Conservation (phyloP, 1,139 yeast genomes). For the Yamadazyma kanchanaburiensis region DNA sequence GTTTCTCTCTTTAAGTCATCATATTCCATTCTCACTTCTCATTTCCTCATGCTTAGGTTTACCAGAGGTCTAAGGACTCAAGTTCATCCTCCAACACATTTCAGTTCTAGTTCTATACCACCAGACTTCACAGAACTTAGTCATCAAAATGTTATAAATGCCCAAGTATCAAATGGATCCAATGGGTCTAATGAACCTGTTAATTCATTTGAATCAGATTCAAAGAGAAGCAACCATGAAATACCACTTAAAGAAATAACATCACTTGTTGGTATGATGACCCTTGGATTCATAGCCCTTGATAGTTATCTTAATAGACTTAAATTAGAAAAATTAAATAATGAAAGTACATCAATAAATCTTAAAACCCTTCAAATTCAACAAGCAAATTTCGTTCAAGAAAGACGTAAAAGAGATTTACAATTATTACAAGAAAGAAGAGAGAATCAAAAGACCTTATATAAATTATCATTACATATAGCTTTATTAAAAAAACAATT, state of each 20-base stretch:
- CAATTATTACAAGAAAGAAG: conserved; percentile 47
- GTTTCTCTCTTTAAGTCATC: too few species aligned
- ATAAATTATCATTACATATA: conserved; percentile 61
- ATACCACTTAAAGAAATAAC: conserved; percentile 27
- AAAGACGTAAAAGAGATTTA: conserved; percentile 44
- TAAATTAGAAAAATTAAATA: conserved; percentile 37
- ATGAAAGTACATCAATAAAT: conserved; percentile 39
- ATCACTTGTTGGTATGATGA: conserved; percentile 34
- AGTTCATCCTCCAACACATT: conserved; percentile 16
- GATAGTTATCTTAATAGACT: conserved; percentile 48
- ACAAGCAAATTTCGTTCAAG: conserved; percentile 41
- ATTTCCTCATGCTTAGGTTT: too few species aligned
- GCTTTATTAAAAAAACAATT: conserved; percentile 61
- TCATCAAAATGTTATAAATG: too few species aligned
- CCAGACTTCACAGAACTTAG: too few species aligned
- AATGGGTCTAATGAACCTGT: too few species aligned
- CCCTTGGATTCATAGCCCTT: conserved; percentile 46
- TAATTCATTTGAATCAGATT: too few species aligned
- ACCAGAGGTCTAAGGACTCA: conserved; percentile 1
- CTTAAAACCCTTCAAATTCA: conserved; percentile 41
- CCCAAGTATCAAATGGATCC: too few species aligned
- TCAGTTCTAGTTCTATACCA: conserved; percentile 15
- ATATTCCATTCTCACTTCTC: too few species aligned
- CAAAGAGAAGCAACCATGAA: conserved; percentile 3
- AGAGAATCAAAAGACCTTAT: conserved; percentile 47